Base-by-base conservation (phyloP, 257 asterid genomes). In the Agastache rugosa region DNA sequence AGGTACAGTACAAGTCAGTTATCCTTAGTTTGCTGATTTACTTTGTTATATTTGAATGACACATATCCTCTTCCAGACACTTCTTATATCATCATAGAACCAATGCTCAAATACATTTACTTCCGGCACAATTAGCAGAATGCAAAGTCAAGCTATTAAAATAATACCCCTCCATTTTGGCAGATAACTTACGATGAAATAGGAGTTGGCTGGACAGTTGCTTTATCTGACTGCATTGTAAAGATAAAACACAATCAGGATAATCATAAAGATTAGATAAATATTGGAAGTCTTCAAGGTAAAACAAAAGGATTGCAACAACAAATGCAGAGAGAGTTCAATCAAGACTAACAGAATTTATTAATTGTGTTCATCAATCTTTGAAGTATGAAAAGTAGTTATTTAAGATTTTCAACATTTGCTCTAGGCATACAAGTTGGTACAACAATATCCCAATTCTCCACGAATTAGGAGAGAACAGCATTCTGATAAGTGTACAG, bases 141-240 rank as follows among this genome's bases (percentile, higher is more conserved):
- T 8, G 48, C 41, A 11, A 50, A 22, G n/a, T 23, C 39, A 66
- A 25, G 25, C 27, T 67, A 25, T 27, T 47, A 80, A 59, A 66
- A 37, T n/a, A 47, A 44, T 12, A 69, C 65, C 59, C 66, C 45
- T 56, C 61, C 67, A 39, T 50, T 34, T 69, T 25, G 47, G 47
- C 17, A 67, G 51, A 73, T 27, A 78, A 82, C 89, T 84, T 77
- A 92, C 99, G 96, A 92, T 63, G 96, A 89, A 63, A 89, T 75
- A 25, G 99, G 96, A 84, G 89, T 92, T 77, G 94, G 88, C 81
- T 87, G 98, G 74, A 79, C 83, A 75, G 81, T 73, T 65, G 92
- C 89, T 82, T 81, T 89, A 77, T 90, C 91, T 8, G 91, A 81
- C 99, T 94, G 92, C 93, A 87, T 41, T 70, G 79, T 9, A 67